These are phyloP conservation scores for Schwanniomyces pseudopolymorphus DNA, from an alignment of 805 yeast genomes.

Conservation along the genomic window DNA sequence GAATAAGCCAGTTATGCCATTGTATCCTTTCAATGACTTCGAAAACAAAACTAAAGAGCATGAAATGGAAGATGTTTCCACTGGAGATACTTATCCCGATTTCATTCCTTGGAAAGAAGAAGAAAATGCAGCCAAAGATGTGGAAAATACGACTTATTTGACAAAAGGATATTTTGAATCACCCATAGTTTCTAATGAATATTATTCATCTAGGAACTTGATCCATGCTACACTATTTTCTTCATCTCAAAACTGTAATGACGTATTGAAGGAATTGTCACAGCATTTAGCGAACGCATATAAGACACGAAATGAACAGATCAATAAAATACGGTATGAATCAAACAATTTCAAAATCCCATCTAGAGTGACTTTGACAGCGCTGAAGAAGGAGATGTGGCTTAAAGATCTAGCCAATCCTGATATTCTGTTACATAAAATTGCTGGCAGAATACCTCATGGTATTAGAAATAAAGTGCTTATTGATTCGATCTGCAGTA, in stretches of 20 bases:
- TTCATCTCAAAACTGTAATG: conserved; percentile 33
- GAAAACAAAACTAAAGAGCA: conserved; percentile 3
- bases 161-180: conserved; percentile 73
- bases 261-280: conserved; percentile 35
- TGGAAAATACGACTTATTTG: conserved; percentile 48
- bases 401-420: conserved; percentile 73
- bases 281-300: conserved; percentile 38
- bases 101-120: conserved; percentile 67
- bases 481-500: conserved; percentile 68
- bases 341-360: conserved; percentile 65
- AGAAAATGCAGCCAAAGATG: conserved; percentile 48
- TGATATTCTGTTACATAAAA: conserved; percentile 59
- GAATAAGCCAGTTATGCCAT: conserved; percentile 30
- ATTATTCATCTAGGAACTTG: conserved; percentile 65
- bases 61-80: background rate
- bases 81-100: conserved; percentile 57
- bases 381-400: conserved; percentile 84
- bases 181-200: conserved; percentile 62
- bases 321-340: conserved; percentile 35
- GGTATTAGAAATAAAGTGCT: conserved; percentile 76
- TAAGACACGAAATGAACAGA: conserved; percentile 36
- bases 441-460: conserved; percentile 84
- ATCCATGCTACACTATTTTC: conserved; percentile 46
- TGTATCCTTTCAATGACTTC: conserved; percentile 35
- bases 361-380: conserved; percentile 87